A percentile compares a stretch with the other conserved stretches of the same genome.
Conservation (phyloP, 495 filamentous ascomycete genomes). For the Articulospora tetracladia region DNA sequence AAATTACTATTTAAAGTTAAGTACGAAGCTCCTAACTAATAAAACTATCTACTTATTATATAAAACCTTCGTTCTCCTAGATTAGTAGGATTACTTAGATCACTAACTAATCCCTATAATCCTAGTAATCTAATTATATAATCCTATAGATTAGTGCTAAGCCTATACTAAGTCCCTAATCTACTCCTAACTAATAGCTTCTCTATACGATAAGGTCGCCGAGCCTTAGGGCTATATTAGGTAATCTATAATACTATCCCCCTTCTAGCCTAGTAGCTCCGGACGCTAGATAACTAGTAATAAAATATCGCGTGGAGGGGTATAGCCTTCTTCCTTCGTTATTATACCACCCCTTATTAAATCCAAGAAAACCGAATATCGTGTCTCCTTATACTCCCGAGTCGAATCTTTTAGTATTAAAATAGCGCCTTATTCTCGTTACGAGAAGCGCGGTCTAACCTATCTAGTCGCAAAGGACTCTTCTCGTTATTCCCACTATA, state of each 20-base stretch:
- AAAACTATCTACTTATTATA: no score
- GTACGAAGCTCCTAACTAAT: no score
- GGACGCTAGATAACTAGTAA: background rate
- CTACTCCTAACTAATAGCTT: no score
- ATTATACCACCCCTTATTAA: background rate
- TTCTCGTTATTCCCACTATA: background rate
- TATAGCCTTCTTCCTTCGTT: background rate
- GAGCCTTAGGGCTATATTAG: no score
- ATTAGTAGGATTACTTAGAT: background rate
- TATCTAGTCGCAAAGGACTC: background rate
- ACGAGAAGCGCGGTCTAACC: background rate
- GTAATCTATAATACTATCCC: constrained; percentile 3
- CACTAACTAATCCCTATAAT: background rate
- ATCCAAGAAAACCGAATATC: background rate
- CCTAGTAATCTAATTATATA: no score
- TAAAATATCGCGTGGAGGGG: background rate
- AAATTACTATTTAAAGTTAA: no score
- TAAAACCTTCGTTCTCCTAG: no score
- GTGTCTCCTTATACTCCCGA: background rate
- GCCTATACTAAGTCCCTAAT: no score
- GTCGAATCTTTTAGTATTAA: background rate
- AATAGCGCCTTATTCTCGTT: background rate
- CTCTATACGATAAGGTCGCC: no score
- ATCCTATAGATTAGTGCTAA: no score
- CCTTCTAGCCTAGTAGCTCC: background rate